Percentiles rank a stretch among this genome's conserved stretches.
Evolutionary conservation across 352 stramenopile species (phyloP).

Genomic region (Aphanomyces astaci): DNA sequence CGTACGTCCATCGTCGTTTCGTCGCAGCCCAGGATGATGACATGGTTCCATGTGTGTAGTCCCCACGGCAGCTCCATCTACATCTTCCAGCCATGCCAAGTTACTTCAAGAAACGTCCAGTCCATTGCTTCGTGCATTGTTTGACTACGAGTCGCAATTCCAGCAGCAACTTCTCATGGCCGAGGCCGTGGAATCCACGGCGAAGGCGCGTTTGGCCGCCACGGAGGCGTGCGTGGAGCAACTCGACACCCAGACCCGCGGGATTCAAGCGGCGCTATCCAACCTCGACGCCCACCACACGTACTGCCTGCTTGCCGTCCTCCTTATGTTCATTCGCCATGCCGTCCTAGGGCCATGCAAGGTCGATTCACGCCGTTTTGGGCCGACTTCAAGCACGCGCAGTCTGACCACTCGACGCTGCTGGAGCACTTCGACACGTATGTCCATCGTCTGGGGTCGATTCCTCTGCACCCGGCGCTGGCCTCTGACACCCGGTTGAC

Average conservation of each 20-base stretch:
- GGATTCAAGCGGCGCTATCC: conserved; percentile 42
- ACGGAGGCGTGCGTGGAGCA: conserved; percentile 8
- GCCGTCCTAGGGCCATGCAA: conserved; percentile 45
- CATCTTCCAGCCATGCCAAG: conserved; percentile 55
- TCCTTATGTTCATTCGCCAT: background rate
- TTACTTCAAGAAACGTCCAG: conserved; percentile 71
- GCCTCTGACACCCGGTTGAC: conserved; percentile 49
- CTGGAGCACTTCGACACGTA: conserved; percentile 66
- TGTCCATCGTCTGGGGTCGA: conserved; percentile 41
- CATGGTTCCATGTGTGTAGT: conserved; percentile 30
- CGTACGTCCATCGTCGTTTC: conserved; percentile 24
- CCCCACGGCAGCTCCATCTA: conserved; percentile 35
- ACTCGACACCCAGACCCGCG: background rate
- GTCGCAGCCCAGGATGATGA: too few relatives aligned
- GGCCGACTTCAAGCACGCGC: conserved; percentile 56
- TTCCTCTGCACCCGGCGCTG: conserved; percentile 60
- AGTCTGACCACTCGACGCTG: conserved; percentile 46
- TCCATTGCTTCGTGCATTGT: conserved; percentile 65
- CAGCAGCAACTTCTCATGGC: conserved; percentile 47
- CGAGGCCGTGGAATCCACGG: conserved; percentile 2
- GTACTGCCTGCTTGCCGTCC: background rate
- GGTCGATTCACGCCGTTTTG: conserved; percentile 79
- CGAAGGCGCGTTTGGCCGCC: background rate
- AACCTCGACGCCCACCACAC: conserved; percentile 77
- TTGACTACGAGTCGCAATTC: conserved; percentile 77